These are phyloP conservation scores for Cyclotella baltica DNA, from an alignment of 108 stramenopile genomes.

Conservation along the genomic window DNA sequence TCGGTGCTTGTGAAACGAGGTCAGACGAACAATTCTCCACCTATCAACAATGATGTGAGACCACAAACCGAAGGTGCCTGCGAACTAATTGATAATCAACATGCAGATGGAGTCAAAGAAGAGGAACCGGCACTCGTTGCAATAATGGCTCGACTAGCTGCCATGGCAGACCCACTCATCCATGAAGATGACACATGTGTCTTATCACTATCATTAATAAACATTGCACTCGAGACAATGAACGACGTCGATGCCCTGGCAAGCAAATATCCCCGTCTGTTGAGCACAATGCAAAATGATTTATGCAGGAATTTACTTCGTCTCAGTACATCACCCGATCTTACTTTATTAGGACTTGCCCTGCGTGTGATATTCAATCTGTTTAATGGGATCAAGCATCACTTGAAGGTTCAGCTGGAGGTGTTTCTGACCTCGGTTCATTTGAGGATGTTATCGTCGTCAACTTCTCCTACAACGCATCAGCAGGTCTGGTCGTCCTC, in stretches of 20 bases:
- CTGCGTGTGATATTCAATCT: slow-evolving; percentile 97
- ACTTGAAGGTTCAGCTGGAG: slow-evolving; percentile 96
- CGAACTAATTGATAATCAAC: background rate
- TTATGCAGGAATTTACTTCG: slow-evolving; percentile 92
- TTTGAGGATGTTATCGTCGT: slow-evolving; percentile 68
- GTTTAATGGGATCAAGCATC: slow-evolving; percentile 94
- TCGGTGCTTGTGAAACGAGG: background rate
- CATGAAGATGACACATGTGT: slow-evolving; percentile 74
- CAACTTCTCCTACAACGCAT: slow-evolving; percentile 30
- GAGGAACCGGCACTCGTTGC: slow-evolving; percentile 64
- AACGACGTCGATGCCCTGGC: slow-evolving; percentile 62
- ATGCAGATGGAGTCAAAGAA: slow-evolving; percentile 6
- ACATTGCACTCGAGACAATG: slow-evolving; percentile 94
- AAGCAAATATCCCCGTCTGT: slow-evolving; percentile 36
- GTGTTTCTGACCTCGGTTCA: slow-evolving; percentile 95
- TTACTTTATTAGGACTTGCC: slow-evolving; percentile 84
- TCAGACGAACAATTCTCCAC: slow-evolving; percentile 2
- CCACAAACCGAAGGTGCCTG: background rate
- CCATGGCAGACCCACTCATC: slow-evolving; percentile 83
- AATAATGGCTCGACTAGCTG: slow-evolving; percentile 80
- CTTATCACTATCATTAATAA: slow-evolving; percentile 86
- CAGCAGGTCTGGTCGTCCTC: slow-evolving; percentile 50
- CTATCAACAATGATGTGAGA: background rate
- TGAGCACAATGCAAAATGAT: slow-evolving; percentile 85
- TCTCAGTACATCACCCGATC: slow-evolving; percentile 86